phyloP scores from a whole-genome alignment of 805 yeast genomes.

The Spathaspora hagerdaliae region DNA sequence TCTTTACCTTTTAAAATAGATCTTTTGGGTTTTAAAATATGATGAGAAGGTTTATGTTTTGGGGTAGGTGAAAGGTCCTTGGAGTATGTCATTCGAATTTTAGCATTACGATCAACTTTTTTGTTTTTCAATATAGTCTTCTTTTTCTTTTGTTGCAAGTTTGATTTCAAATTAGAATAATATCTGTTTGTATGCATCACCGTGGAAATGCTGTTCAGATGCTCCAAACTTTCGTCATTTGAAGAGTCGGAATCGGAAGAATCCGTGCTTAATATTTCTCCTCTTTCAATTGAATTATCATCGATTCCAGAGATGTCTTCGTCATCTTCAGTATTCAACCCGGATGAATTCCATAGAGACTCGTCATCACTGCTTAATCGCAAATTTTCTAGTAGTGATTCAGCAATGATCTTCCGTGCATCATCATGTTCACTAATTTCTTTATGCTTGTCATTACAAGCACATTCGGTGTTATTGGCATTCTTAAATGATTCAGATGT shows the following conservation, averaged over 20 bases:
- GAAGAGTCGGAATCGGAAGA: conserved; percentile 10
- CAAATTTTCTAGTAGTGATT: conserved; percentile 9
- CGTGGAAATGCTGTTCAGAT: conserved; percentile 1
- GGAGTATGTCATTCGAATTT: not conserved
- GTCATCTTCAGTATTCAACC: conserved; percentile 18
- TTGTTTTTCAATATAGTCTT: conserved; percentile 1
- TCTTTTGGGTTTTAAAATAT: conserved; percentile 35
- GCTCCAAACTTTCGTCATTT: conserved; percentile 10
- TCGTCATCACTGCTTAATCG: conserved; percentile 9
- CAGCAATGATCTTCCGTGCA: conserved; percentile 1
- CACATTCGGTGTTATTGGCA: conserved; percentile 2
- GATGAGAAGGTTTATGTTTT: conserved; percentile 41
- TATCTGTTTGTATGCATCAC: conserved; percentile 16
- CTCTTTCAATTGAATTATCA: not conserved
- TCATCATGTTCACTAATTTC: not conserved
- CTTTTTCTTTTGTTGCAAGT: conserved; percentile 5
- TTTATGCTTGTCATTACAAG: conserved; percentile 2
- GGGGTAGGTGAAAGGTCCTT: conserved; percentile 27
- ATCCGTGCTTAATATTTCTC: not conserved
- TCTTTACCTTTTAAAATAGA: conserved; percentile 30
- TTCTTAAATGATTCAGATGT: conserved; percentile 17
- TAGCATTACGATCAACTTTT: not conserved
- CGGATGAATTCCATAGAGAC: conserved; percentile 22
- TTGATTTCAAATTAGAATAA: conserved; percentile 11
- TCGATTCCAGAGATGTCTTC: conserved; percentile 6